A percentile compares a stretch with the other conserved stretches of the same genome.
Evolutionary conservation across 345 rosid genomes (phyloP).

Genomic region (Mallotus nudiflorus): DNA sequence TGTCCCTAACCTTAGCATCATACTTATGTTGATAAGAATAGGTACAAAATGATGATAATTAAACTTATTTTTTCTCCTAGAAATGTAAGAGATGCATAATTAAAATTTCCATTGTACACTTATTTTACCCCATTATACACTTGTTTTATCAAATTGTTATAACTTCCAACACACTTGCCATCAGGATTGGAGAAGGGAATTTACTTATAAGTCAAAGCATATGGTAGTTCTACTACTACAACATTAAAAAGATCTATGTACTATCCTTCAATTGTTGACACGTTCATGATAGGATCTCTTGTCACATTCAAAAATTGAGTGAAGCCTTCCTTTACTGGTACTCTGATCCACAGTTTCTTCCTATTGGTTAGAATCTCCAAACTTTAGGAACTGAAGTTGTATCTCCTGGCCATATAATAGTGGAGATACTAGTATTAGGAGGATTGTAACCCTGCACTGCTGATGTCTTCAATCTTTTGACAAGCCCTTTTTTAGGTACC

Average conservation of each 20-base stretch:
- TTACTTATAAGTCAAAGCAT: constrained; percentile 18
- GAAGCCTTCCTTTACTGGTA: constrained; percentile 1
- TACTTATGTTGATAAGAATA: neutral
- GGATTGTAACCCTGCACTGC: too few relatives aligned
- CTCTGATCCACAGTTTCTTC: neutral
- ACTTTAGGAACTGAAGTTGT: constrained; percentile 4
- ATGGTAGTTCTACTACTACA: constrained; percentile 22
- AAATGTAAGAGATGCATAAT: too few relatives aligned
- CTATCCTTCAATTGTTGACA: constrained; percentile 17
- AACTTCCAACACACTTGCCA: neutral
- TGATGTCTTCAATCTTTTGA: too few relatives aligned
- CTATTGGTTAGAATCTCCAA: neutral
- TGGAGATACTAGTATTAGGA: neutral
- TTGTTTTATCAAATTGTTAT: constrained; percentile 9
- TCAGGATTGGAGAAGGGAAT: constrained; percentile 7
- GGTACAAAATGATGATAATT: too few relatives aligned
- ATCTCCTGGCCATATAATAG: constrained; percentile 33
- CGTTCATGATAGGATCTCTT: constrained; percentile 1
- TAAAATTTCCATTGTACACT: too few relatives aligned
- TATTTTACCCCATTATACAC: neutral
- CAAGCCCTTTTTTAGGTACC: too few relatives aligned
- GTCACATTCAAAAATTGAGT: constrained; percentile 30
- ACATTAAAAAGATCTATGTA: constrained; percentile 40
- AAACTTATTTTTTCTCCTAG: too few relatives aligned
- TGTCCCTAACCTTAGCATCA: constrained; percentile 19